These are phyloP conservation scores for Corchorus capsularis DNA, from an alignment of 345 rosid genomes.

Conservation along the genomic window DNA sequence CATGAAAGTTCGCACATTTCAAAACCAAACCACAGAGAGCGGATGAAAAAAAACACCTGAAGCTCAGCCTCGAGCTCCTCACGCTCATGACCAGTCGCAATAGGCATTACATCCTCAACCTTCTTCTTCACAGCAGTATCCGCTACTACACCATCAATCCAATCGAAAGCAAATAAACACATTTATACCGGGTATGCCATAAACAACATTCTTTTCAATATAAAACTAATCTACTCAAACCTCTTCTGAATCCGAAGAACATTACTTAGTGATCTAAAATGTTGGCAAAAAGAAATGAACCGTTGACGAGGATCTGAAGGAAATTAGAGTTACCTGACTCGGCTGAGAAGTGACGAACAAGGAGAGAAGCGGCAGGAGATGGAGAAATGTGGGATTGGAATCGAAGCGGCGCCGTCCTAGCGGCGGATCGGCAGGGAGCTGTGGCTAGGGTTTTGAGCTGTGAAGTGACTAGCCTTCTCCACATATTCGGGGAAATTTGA, in stretches of 20 bases:
- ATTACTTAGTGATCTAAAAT: background rate
- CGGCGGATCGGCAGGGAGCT: conserved; percentile 39
- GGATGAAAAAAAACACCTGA: conserved; percentile 45
- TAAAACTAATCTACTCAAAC: background rate
- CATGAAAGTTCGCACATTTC: background rate
- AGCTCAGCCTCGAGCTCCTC: conserved; percentile 85
- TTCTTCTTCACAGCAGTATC: conserved; percentile 55
- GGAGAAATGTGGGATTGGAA: conserved; percentile 38
- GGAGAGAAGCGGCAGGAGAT: conserved; percentile 33
- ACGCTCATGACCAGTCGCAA: conserved; percentile 92
- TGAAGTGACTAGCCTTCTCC: conserved; percentile 71
- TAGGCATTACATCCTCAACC: conserved; percentile 76
- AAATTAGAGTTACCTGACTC: conserved; percentile 45
- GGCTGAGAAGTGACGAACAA: conserved; percentile 48
- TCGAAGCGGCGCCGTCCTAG: conserved; percentile 25
- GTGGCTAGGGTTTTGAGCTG: conserved; percentile 73
- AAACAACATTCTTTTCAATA: background rate
- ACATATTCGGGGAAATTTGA: conserved; percentile 46
- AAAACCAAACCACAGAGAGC: conserved; percentile 10
- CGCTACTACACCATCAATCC: conserved; percentile 29
- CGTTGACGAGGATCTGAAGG: conserved; percentile 2
- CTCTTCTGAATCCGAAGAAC: background rate
- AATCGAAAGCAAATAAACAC: conserved; percentile 8
- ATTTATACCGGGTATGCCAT: background rate
- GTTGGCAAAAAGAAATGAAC: background rate